Conservation (phyloP, 2,329 filamentous ascomycete species). For the Aspergillus bombycis region DNA sequence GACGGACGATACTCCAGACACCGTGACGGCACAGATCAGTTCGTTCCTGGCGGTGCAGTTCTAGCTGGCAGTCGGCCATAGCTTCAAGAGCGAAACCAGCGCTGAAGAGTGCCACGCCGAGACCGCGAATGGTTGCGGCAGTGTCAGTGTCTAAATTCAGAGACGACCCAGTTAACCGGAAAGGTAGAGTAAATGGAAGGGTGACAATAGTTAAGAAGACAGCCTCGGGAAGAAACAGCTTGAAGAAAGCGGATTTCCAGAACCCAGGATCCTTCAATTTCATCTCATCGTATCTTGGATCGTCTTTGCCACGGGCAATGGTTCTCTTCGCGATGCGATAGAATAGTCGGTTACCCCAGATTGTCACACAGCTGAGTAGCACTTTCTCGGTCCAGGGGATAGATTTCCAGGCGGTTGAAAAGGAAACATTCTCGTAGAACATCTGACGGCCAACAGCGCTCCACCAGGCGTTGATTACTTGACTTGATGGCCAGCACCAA, state of each 20-base stretch:
- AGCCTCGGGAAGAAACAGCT: slow-evolving; percentile 61
- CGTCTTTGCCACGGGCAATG: slow-evolving; percentile 56
- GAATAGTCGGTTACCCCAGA: slow-evolving; percentile 62
- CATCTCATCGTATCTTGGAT: slow-evolving; percentile 56
- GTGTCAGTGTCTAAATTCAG: slow-evolving; percentile 36
- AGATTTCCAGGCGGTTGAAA: slow-evolving; percentile 50
- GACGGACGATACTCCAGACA: slow-evolving; percentile 64
- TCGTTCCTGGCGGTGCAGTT: slow-evolving; percentile 51
- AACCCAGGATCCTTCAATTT: slow-evolving; percentile 56
- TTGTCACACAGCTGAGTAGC: slow-evolving; percentile 58
- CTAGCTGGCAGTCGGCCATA: slow-evolving; percentile 61
- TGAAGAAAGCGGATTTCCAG: slow-evolving; percentile 61
- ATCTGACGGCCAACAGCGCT: slow-evolving; percentile 59
- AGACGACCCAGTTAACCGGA: slow-evolving; percentile 39
- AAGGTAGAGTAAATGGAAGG: slow-evolving; percentile 60
- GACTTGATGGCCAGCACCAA: slow-evolving; percentile 60
- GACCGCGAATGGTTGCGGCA: slow-evolving; percentile 33
- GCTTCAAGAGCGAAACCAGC: slow-evolving; percentile 60
- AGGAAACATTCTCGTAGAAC: slow-evolving; percentile 48
- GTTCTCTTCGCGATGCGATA: slow-evolving; percentile 57
- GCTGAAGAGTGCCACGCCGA: slow-evolving; percentile 60
- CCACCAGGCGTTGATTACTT: slow-evolving; percentile 64
- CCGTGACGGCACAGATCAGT: slow-evolving; percentile 55
- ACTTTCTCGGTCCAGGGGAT: slow-evolving; percentile 60
- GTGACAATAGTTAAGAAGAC: slow-evolving; percentile 60